These are phyloP conservation scores for Fusarium proliferatum DNA, from an alignment of 2,329 filamentous ascomycete species.

Conservation along the genomic window DNA sequence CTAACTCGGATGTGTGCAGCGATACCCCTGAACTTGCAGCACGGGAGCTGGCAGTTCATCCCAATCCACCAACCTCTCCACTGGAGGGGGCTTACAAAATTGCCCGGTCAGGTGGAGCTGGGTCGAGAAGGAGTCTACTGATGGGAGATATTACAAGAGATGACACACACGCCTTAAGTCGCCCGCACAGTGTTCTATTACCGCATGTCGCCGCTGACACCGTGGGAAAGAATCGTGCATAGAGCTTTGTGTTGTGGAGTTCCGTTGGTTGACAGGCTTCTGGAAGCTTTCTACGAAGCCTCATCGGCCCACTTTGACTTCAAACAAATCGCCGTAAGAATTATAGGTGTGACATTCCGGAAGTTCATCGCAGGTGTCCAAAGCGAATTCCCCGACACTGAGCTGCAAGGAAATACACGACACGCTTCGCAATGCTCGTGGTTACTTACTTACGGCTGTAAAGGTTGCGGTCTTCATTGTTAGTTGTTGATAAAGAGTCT, in stretches of 20 bases:
- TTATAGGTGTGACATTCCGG: slow-evolving; percentile 29
- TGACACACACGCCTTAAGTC: slow-evolving; percentile 3
- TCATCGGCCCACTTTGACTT: slow-evolving; percentile 36
- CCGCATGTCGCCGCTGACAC: slow-evolving; percentile 8
- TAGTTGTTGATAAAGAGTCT: not conserved
- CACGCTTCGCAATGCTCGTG: not conserved
- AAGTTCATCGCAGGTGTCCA: slow-evolving; percentile 10
- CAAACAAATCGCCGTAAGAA: slow-evolving; percentile 34
- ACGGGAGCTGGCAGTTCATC: slow-evolving; percentile 44
- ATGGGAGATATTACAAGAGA: slow-evolving; percentile 12
- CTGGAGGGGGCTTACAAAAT: slow-evolving; percentile 34
- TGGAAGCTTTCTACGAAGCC: slow-evolving; percentile 46
- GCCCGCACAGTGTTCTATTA: slow-evolving; percentile 28
- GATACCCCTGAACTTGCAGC: slow-evolving; percentile 41
- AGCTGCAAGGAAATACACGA: slow-evolving; percentile 17
- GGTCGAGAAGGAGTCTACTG: slow-evolving; percentile 22
- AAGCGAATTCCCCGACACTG: not conserved
- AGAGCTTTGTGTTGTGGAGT: slow-evolving; percentile 10
- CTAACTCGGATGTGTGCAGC: slow-evolving; percentile 34
- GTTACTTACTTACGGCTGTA: not conserved
- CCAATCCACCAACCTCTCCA: slow-evolving; percentile 37
- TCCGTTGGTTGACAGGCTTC: slow-evolving; percentile 39
- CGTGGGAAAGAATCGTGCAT: slow-evolving; percentile 22
- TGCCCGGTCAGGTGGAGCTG: slow-evolving; percentile 29
- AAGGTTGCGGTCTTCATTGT: not conserved